Percentiles rank a stretch among this genome's conserved stretches.
Evolutionary conservation across 208 protist genomes (phyloP).

Genomic region (Trypanosomatidae sp.): DNA sequence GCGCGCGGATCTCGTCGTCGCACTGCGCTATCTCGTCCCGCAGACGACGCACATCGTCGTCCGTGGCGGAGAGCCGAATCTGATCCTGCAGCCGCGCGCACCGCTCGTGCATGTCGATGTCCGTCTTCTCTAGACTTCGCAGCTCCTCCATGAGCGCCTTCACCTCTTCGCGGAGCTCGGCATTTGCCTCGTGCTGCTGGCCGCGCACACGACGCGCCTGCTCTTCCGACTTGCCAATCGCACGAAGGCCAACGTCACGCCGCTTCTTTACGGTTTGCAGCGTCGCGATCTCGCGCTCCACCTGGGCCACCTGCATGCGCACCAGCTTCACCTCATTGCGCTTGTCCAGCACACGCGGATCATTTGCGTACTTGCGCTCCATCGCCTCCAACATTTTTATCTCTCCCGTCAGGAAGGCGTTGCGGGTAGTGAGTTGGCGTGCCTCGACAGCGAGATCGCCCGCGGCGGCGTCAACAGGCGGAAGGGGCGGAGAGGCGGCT

Average conservation of each 20-base stretch:
- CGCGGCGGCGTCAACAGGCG: no score
- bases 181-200: conserved; percentile 47
- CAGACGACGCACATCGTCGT: conserved; percentile 46
- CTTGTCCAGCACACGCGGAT: conserved; percentile 64
- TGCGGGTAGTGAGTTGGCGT: conserved; percentile 32
- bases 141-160: conserved; percentile 52
- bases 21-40: conserved; percentile 29
- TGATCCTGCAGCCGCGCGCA: conserved; percentile 53
- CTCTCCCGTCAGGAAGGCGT: conserved; percentile 36
- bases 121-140: conserved; percentile 38
- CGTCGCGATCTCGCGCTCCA: conserved; percentile 62
- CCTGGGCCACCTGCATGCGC: conserved; percentile 43
- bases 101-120: conserved; percentile 62
- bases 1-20: conserved; percentile 13
- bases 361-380: conserved; percentile 34
- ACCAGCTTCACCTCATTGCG: conserved; percentile 60
- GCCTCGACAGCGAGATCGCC: conserved; percentile 27
- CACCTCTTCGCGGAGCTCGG: conserved; percentile 41
- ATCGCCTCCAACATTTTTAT: conserved; percentile 29
- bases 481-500: not conserved
- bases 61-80: conserved; percentile 50
- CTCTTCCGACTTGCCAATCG: conserved; percentile 49
- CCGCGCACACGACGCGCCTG: conserved; percentile 33
- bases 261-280: conserved; percentile 54
- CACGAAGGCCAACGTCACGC: conserved; percentile 40